These are phyloP conservation scores for Hypoxylon trugodes DNA, from an alignment of 495 filamentous ascomycete species.

Conservation along the genomic window DNA sequence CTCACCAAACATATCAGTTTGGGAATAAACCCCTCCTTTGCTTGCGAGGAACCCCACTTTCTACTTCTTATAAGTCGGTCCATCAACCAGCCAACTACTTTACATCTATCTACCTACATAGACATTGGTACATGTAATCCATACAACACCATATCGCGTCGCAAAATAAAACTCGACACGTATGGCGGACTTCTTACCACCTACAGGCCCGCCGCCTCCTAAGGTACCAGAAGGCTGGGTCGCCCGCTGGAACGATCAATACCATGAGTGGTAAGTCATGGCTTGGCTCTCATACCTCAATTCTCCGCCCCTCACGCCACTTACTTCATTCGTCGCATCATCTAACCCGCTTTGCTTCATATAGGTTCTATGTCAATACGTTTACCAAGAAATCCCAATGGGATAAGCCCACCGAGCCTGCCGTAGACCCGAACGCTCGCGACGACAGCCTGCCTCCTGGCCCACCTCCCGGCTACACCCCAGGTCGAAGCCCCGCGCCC, in stretches of 20 bases:
- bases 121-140: constrained; percentile 1
- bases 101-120: constrained; percentile 5
- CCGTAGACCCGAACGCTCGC: constrained; percentile 52
- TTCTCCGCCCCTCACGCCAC: background rate
- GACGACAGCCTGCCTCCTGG: constrained; percentile 54
- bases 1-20: background rate
- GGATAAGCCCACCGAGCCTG: constrained; percentile 75
- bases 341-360: background rate
- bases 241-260: constrained; percentile 76
- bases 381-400: constrained; percentile 88
- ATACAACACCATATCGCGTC: constrained; percentile 18
- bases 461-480: constrained; percentile 72
- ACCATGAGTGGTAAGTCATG: constrained; percentile 76
- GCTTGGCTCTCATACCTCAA: background rate
- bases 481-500: constrained; percentile 49
- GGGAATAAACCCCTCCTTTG: constrained; percentile 16
- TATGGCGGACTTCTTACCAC: constrained; percentile 72
- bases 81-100: constrained; percentile 9
- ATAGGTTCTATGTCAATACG: constrained; percentile 88
- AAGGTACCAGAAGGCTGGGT: constrained; percentile 90
- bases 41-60: constrained; percentile 11
- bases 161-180: constrained; percentile 25
- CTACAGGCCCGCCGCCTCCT: constrained; percentile 83
- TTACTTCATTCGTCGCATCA: background rate
- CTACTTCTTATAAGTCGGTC: constrained; percentile 5